Base-by-base conservation (phyloP, 306 rosid genomes). In the Macrotyloma uniflorum region DNA sequence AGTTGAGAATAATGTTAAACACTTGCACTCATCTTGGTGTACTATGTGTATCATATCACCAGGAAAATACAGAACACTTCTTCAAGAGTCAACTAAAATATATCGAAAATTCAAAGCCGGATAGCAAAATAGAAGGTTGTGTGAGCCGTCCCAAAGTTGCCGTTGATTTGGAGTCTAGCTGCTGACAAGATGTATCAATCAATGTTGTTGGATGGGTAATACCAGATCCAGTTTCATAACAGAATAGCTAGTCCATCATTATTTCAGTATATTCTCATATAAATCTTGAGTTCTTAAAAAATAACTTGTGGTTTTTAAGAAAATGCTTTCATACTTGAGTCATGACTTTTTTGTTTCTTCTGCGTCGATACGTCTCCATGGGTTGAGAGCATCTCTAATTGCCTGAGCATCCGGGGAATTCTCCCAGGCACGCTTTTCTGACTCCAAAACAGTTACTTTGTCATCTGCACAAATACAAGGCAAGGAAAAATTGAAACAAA, bases 361-460 rank as follows among this genome's bases (percentile, higher is more conserved):
- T 24, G 67, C 8, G 16, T 85, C 81, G 51, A 62, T 22, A 43
- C 53, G 88, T 78, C 76, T 85, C 88, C 85, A 85, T 40, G 88
- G 88, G 72, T 85, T 85, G 46, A 85, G 88, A 61, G 88, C 88
- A 33, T 92, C 92, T 87, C 87, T 90, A 6, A 86, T 49, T 45
- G 85, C 93, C 72, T 86, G 93, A 77, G 96, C 96, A 59, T 90
- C 97, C 0, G 94, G 90, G 3, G 96, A 92, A 79, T 42, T 90
- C 81, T 94, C 98, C 94, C 89, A 87, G 13, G 93, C 89, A 32
- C 86, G 87, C 78, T 89, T 94, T 82, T 92, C 98, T 4, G 96
- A 84, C 84, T 94, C 97, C 79, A 94, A 70, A 79, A 88, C 91
- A 19, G 97, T 90, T 83, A 94, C 98, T 82, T 94, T 90, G 77